phyloP scores from a whole-genome alignment of 2,329 filamentous ascomycete genomes.

The Phoma sp. region DNA sequence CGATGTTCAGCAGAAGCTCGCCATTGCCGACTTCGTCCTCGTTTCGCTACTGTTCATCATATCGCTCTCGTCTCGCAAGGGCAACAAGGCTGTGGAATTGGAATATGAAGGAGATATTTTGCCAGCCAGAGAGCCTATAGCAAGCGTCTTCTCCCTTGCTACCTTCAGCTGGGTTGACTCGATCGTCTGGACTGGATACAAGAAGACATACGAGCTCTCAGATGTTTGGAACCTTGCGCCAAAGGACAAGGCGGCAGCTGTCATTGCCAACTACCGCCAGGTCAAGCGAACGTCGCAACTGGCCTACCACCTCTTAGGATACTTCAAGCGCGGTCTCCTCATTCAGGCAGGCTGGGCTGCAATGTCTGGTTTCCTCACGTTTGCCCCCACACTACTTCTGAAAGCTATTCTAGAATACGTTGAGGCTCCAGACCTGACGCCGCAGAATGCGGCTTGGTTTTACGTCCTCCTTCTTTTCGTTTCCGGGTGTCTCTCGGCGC shows the following conservation, averaged over 20 bases:
- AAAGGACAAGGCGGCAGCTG: slow-evolving; percentile 82
- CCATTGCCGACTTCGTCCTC: slow-evolving; percentile 76
- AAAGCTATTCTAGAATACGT: slow-evolving; percentile 93
- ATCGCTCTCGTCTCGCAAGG: slow-evolving; percentile 82
- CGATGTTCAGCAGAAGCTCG: slow-evolving; percentile 65
- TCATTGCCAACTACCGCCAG: slow-evolving; percentile 83
- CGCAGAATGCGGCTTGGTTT: slow-evolving; percentile 90
- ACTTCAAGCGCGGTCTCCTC: slow-evolving; percentile 79
- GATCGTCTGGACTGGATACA: slow-evolving; percentile 89
- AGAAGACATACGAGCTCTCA: slow-evolving; percentile 78
- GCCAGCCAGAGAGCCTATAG: slow-evolving; percentile 84
- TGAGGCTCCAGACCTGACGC: slow-evolving; percentile 77
- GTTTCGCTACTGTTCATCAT: slow-evolving; percentile 76
- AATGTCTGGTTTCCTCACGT: slow-evolving; percentile 82
- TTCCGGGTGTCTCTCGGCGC: slow-evolving; percentile 79
- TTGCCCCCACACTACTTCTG: slow-evolving; percentile 87
- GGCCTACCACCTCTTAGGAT: slow-evolving; percentile 79
- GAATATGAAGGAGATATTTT: slow-evolving; percentile 89
- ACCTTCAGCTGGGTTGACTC: slow-evolving; percentile 92
- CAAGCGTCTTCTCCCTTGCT: slow-evolving; percentile 84
- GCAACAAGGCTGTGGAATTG: slow-evolving; percentile 85
- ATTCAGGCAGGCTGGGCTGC: slow-evolving; percentile 82
- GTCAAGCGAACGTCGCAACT: slow-evolving; percentile 81
- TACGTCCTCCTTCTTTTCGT: slow-evolving; percentile 90
- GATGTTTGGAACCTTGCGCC: slow-evolving; percentile 92